Evolutionary conservation across 2,329 filamentous ascomycete species (phyloP).

Genomic region (Capronia americana): DNA sequence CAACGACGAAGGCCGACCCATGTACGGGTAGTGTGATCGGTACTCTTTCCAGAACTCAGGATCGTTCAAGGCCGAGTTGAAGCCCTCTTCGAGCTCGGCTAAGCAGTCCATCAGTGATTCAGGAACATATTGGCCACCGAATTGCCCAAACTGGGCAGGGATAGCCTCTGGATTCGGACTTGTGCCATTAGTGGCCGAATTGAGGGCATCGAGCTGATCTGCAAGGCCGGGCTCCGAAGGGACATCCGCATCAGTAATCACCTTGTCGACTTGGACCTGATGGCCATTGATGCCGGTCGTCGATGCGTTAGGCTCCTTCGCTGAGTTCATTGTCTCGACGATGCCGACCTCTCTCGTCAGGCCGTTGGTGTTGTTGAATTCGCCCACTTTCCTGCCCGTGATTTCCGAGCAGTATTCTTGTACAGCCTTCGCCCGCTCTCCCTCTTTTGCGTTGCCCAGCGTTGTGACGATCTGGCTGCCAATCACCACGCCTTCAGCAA

Average conservation of each 20-base stretch:
- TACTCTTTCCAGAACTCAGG: conserved; percentile 97
- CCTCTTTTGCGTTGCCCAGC: conserved; percentile 70
- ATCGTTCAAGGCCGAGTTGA: conserved; percentile 85
- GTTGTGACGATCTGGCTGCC: conserved; percentile 92
- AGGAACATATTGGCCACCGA: conserved; percentile 95
- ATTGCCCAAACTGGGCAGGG: conserved; percentile 89
- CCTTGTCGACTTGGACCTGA: conserved; percentile 68
- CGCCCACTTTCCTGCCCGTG: conserved; percentile 61
- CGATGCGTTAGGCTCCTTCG: conserved; percentile 64
- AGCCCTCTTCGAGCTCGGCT: conserved; percentile 86
- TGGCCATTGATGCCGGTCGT: conserved; percentile 44
- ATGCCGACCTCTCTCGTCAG: conserved; percentile 72
- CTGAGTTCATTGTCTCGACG: conserved; percentile 69
- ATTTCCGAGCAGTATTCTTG: conserved; percentile 85
- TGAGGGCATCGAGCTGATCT: conserved; percentile 84
- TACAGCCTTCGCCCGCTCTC: conserved; percentile 73
- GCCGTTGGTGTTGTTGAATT: conserved; percentile 50
- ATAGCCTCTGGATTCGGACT: conserved; percentile 61
- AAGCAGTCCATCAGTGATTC: conserved; percentile 98
- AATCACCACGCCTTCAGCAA: conserved; percentile 94
- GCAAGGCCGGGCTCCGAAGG: conserved; percentile 71
- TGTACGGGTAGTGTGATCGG: conserved; percentile 93
- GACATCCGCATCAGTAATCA: conserved; percentile 65
- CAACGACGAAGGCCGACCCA: conserved; percentile 90
- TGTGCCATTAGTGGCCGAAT: conserved; percentile 59